Evolutionary conservation across 1,284 basidiomycete species (phyloP), one percentile per base, ranked within the genome.

Genomic region (Ceratobasidium sp.): DNA sequence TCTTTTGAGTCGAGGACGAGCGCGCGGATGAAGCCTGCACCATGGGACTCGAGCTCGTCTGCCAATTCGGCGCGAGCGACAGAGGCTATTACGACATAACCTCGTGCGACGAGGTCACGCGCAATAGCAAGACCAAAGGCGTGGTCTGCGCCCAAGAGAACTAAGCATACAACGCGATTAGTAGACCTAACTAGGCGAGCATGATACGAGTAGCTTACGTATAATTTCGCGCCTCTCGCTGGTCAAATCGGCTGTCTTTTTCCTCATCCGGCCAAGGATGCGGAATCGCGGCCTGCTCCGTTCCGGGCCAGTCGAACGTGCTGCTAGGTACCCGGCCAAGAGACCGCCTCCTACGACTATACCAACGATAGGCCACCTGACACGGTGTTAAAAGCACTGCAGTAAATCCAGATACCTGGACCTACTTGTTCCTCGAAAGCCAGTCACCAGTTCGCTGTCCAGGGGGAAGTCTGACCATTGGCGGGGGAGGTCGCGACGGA

Each of bases 11-110:
- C 90, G 56, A 95, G 86, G 24, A 94, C 88, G 74, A 94, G 85
- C 0, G 90, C 92, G 64, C 90, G 89, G 74, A 94, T 86, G 81
- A 88, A 94, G 56, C 93, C 93, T 78, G 89, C 84, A 41, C 88
- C 87, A 76, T 84, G 83, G 53, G 83, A 83, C 81, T 95, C 92
- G 63, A 95, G 83, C 27, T 83, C 83, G 24, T 87, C 84, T 37
- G 88, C 88, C 8, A 87, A 86, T 69, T 90, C 89, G 0, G 89
- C 86, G 16, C 86, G 87, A 1, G 88, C 83, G 16, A 93, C 92
- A 76, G 90, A 94, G 6, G 89, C 85, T 77, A 95, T 89, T 51
- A 95, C 89, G 78, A 94, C 90, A 79, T 91, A 94, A 0, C 92
- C 92, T 77, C 89, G 88, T 79, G 85, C 85, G 81, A 93, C 91